Percentiles rank a stretch among this genome's conserved stretches.
Evolutionary conservation across 73 alveolate genomes (phyloP).

Genomic region (Uronychia binucleata): DNA sequence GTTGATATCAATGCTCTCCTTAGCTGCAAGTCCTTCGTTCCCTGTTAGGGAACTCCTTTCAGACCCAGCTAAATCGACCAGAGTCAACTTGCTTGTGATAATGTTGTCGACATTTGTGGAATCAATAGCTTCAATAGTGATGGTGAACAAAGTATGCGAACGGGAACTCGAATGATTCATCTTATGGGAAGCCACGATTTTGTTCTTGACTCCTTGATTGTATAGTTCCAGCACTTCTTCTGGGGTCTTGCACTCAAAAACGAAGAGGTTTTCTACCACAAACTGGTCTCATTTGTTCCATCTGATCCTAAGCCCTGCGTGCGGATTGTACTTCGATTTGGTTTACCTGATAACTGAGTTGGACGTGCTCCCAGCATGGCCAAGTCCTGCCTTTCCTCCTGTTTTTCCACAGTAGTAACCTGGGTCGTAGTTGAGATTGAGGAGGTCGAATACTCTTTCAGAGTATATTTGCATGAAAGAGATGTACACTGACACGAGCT

Average conservation of each 20-base stretch:
- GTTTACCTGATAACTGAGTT: not conserved
- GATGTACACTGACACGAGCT: slow-evolving; percentile 51
- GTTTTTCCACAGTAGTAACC: too few relatives aligned
- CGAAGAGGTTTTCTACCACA: slow-evolving; percentile 79
- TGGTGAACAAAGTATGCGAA: slow-evolving; percentile 92
- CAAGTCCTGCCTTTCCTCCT: too few relatives aligned
- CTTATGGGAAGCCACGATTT: slow-evolving; percentile 91
- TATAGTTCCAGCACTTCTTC: slow-evolving; percentile 73
- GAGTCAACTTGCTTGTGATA: slow-evolving; percentile 66
- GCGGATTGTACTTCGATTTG: not conserved
- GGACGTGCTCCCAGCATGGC: too few relatives aligned
- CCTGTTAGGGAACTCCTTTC: slow-evolving; percentile 84
- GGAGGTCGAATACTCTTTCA: slow-evolving; percentile 85
- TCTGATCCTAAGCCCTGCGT: slow-evolving; percentile 67
- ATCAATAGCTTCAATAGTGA: slow-evolving; percentile 79
- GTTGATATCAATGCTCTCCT: slow-evolving; percentile 94
- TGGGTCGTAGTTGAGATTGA: slow-evolving; percentile 46
- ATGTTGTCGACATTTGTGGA: slow-evolving; percentile 75
- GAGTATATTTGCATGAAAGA: slow-evolving; percentile 79
- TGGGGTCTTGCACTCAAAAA: slow-evolving; percentile 67
- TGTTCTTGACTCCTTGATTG: slow-evolving; percentile 77
- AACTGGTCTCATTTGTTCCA: slow-evolving; percentile 73
- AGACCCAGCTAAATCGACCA: slow-evolving; percentile 81
- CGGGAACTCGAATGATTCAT: slow-evolving; percentile 89
- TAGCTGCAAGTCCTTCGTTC: slow-evolving; percentile 83